Conservation (phyloP, 2,329 filamentous ascomycete genomes). For the Penicillium olsonii region DNA sequence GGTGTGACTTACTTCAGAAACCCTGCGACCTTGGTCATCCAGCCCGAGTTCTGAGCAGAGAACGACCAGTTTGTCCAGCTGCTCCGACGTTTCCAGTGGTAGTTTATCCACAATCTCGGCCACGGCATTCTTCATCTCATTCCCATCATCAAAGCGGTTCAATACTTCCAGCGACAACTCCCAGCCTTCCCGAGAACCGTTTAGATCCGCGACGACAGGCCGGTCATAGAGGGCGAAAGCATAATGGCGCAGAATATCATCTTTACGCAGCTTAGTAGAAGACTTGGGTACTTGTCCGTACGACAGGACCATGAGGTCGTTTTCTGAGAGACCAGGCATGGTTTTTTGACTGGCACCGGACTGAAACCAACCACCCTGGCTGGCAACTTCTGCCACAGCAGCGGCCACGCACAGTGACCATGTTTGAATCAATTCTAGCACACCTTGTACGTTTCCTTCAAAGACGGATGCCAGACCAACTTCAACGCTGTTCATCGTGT, state of each 20-base stretch:
- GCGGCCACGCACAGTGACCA: constrained; percentile 82
- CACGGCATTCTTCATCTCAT: constrained; percentile 72
- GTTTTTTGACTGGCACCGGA: constrained; percentile 54
- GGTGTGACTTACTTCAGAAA: constrained; percentile 69
- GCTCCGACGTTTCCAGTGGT: constrained; percentile 67
- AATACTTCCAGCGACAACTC: constrained; percentile 83
- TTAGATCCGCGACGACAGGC: constrained; percentile 34
- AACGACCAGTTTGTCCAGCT: constrained; percentile 79
- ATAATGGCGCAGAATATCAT: constrained; percentile 76
- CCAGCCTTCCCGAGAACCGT: constrained; percentile 70
- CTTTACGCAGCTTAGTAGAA: constrained; percentile 64
- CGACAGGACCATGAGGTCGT: constrained; percentile 82
- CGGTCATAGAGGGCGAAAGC: constrained; percentile 61
- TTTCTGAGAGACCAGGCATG: constrained; percentile 69
- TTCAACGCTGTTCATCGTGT: constrained; percentile 73
- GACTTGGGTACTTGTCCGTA: constrained; percentile 60
- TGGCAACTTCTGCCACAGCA: constrained; percentile 79
- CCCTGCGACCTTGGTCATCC: constrained; percentile 73
- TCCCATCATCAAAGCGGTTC: constrained; percentile 73
- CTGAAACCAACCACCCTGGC: constrained; percentile 80
- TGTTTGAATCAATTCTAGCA: constrained; percentile 70
- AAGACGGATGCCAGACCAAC: constrained; percentile 80
- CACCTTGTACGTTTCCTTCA: constrained; percentile 76
- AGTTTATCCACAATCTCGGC: constrained; percentile 72
- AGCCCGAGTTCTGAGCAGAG: constrained; percentile 78